These are phyloP conservation scores for Lunasporangiospora selenospora DNA, from an alignment of 192 early-diverging fungal species.

Conservation along the genomic window DNA sequence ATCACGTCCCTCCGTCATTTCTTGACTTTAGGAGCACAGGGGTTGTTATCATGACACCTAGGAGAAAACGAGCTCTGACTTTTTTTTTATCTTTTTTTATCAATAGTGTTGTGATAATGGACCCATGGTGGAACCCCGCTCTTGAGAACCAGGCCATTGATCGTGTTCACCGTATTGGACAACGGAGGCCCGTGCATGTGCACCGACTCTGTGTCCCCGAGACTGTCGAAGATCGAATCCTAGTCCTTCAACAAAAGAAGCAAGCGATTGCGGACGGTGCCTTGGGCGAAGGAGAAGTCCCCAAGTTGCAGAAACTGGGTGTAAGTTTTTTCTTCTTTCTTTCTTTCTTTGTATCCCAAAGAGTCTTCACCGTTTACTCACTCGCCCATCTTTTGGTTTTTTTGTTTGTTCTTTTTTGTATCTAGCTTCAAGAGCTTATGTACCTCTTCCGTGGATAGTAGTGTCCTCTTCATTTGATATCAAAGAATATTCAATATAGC, in stretches of 20 bases:
- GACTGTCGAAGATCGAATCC: constrained; percentile 76
- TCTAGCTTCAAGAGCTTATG: constrained; percentile 41
- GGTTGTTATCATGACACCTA: no score
- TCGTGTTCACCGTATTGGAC: constrained; percentile 78
- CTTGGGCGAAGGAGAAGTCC: constrained; percentile 45
- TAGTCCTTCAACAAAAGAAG: constrained; percentile 69
- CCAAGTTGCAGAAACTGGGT: constrained; percentile 40
- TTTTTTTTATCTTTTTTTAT: background rate
- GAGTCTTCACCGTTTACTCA: no score
- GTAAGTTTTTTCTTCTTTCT: constrained; percentile 7
- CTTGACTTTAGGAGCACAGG: no score
- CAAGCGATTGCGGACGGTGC: constrained; percentile 44
- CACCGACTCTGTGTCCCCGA: constrained; percentile 65
- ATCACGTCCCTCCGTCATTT: no score
- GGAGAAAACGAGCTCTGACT: no score
- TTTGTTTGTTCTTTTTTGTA: background rate
- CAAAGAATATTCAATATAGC: background rate
- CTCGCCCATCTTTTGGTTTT: no score
- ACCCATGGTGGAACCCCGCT: constrained; percentile 86
- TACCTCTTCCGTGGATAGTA: constrained; percentile 25
- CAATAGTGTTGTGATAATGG: constrained; percentile 73
- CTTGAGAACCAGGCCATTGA: constrained; percentile 72
- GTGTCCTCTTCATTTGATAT: background rate
- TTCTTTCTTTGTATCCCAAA: no score
- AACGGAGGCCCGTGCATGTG: constrained; percentile 65